Base-by-base conservation (phyloP, 805 yeast species). In the Myxozyma nipponensis region DNA sequence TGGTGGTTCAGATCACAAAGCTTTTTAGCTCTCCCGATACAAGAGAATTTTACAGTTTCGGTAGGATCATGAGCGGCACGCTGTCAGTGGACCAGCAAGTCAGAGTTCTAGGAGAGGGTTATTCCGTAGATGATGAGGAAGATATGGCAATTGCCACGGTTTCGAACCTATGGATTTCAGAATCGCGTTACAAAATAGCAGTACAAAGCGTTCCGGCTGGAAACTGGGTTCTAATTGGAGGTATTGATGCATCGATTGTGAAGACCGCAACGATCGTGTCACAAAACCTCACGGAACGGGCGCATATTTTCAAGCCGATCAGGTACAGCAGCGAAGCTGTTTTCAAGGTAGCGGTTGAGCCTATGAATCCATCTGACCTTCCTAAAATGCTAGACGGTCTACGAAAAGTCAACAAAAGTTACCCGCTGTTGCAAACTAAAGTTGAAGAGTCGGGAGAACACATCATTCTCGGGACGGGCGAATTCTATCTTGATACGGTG, bases 391-490 rank as follows among this genome's bases (percentile, higher is more conserved):
- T 83, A 13, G 81, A 78, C n/a, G 90, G 88, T 0, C 69, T 93
- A 42, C 73, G 84, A 50, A 77, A 73, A 49, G 69, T 86, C 25
- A 76, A 76, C 59, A 78, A 77, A 57, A 71, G 82, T 0, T 90
- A 86, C 62, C 75, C 84, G 7, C 83, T 89, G 2, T 73, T 81
- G 34, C 75, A 75, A 19, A 71, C 86, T n/a, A 79, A 76, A 56
- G 87, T 84, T 1, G 96, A 88, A 64, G 95, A 86, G 58, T 84
- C 90, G 45, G 96, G 97, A 1, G 97, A 89, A 60, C 87, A 84
- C 63, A 81, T 82, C 1, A 65, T 93, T 0, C 62, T 82, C 24
- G 96, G 93, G 0, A 78, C 87, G 7, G 98, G 98, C 4, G 98
- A 93, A 63, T 61, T 91, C 17, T 87, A 86, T 62, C 65, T 93